A percentile compares a stretch with the other conserved stretches of the same genome.
phyloP scores from a whole-genome alignment of 306 rosid genomes.

The Mucuna pruriens region DNA sequence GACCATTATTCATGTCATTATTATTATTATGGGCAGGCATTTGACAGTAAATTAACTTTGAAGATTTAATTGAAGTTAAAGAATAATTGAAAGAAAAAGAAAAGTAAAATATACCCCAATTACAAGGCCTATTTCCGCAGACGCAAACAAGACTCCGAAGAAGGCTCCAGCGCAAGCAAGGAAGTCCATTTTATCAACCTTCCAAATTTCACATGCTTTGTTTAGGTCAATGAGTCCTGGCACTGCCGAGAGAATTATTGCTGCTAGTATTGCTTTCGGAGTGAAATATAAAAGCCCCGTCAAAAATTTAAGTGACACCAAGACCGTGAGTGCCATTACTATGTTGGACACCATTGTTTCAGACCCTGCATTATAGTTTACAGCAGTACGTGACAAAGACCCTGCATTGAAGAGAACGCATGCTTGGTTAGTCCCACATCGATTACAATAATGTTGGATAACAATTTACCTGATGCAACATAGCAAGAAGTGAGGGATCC shows the following conservation, averaged over 20 bases:
- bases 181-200: slow-evolving; percentile 74
- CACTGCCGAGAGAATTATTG: slow-evolving; percentile 70
- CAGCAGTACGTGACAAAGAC: slow-evolving; percentile 67
- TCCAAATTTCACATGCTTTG: slow-evolving; percentile 69
- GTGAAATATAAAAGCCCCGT: slow-evolving; percentile 63
- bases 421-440: too few species aligned
- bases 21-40: not conserved
- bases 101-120: slow-evolving; percentile 53
- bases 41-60: not conserved
- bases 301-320: slow-evolving; percentile 56
- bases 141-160: slow-evolving; percentile 57
- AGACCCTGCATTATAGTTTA: slow-evolving; percentile 70
- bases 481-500: slow-evolving; percentile 89
- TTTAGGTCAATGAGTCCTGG: slow-evolving; percentile 64
- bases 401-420: too few species aligned
- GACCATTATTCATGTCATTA: not conserved
- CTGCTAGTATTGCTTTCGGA: slow-evolving; percentile 73
- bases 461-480: slow-evolving; percentile 67
- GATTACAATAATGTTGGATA: too few species aligned
- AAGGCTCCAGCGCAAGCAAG: slow-evolving; percentile 68
- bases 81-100: not conserved
- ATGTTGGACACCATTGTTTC: slow-evolving; percentile 69
- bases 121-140: slow-evolving; percentile 64
- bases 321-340: slow-evolving; percentile 74
- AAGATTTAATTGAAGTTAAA: not conserved